Percentiles rank a stretch among this genome's conserved stretches.
phyloP scores from a whole-genome alignment of 2,329 filamentous ascomycete species.

The Sclerotinia minor region DNA sequence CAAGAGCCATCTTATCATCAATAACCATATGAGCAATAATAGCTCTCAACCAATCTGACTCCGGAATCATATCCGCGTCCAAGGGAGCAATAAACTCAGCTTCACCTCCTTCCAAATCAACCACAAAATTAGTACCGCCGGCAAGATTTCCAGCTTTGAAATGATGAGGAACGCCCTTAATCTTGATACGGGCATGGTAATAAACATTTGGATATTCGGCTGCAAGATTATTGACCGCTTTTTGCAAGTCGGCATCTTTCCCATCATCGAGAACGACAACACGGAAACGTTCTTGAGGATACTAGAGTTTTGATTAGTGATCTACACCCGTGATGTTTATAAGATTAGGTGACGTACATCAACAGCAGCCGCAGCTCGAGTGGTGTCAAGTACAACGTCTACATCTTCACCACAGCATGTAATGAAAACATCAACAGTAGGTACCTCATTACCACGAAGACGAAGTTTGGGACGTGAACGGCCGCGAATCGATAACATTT shows the following conservation, averaged over 20 bases:
- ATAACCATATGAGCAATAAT: slow-evolving; percentile 58
- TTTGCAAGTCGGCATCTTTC: slow-evolving; percentile 46
- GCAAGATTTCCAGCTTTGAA: slow-evolving; percentile 68
- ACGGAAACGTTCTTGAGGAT: slow-evolving; percentile 53
- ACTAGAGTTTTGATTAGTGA: slow-evolving; percentile 35
- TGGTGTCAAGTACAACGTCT: slow-evolving; percentile 49
- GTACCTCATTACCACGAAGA: slow-evolving; percentile 42
- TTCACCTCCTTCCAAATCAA: slow-evolving; percentile 49
- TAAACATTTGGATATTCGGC: slow-evolving; percentile 47
- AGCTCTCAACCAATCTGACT: slow-evolving; percentile 59
- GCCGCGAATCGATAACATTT: slow-evolving; percentile 57
- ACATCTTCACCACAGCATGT: slow-evolving; percentile 59
- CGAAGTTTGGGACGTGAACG: slow-evolving; percentile 55
- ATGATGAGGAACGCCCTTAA: slow-evolving; percentile 47
- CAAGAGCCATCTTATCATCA: slow-evolving; percentile 57
- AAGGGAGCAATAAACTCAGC: slow-evolving; percentile 61
- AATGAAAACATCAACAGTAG: slow-evolving; percentile 58
- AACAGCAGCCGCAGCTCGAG: slow-evolving; percentile 53
- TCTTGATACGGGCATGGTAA: slow-evolving; percentile 48
- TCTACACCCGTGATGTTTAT: not conserved
- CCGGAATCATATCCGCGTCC: slow-evolving; percentile 69
- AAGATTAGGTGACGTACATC: slow-evolving; percentile 43
- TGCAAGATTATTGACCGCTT: slow-evolving; percentile 44
- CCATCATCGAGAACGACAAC: slow-evolving; percentile 59
- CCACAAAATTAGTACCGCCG: slow-evolving; percentile 55